Evolutionary conservation across 441 rosid genomes (phyloP).

Genomic region (Adansonia grandidieri): DNA sequence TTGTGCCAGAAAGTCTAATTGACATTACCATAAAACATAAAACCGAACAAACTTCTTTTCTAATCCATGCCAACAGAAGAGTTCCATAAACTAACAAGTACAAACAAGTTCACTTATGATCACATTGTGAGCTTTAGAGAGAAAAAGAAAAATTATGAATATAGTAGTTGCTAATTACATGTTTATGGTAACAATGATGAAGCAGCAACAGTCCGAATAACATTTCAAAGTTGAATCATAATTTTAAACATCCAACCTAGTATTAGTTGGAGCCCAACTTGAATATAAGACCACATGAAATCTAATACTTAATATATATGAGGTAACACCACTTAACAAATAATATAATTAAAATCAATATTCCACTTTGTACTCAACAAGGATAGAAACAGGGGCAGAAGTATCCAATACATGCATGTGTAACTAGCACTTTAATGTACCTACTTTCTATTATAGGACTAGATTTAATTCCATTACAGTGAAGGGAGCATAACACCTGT

Average conservation of each 20-base stretch:
- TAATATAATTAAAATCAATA: no score
- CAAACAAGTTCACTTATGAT: not conserved
- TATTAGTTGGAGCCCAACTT: no score
- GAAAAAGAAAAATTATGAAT: not conserved
- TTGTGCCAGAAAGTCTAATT: slow-evolving; percentile 17
- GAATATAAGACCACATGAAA: no score
- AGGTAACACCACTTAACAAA: no score
- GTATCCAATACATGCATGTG: not conserved
- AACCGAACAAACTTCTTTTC: slow-evolving; percentile 18
- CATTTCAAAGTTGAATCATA: no score
- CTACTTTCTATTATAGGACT: not conserved
- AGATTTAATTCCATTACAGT: not conserved
- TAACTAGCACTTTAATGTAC: not conserved
- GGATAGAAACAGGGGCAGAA: slow-evolving; percentile 6
- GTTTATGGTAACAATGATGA: not conserved
- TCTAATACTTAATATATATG: no score
- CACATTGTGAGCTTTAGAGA: not conserved
- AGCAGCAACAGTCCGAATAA: not conserved
- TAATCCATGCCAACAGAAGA: slow-evolving; percentile 14
- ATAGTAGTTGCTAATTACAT: not conserved
- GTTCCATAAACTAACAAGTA: slow-evolving; percentile 11
- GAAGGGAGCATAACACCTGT: not conserved
- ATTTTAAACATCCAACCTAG: no score
- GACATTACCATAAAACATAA: slow-evolving; percentile 14
- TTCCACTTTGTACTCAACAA: no score